A percentile compares a stretch with the other conserved stretches of the same genome.
Conservation (phyloP, 306 rosid species). For the Benincasa hispida region DNA sequence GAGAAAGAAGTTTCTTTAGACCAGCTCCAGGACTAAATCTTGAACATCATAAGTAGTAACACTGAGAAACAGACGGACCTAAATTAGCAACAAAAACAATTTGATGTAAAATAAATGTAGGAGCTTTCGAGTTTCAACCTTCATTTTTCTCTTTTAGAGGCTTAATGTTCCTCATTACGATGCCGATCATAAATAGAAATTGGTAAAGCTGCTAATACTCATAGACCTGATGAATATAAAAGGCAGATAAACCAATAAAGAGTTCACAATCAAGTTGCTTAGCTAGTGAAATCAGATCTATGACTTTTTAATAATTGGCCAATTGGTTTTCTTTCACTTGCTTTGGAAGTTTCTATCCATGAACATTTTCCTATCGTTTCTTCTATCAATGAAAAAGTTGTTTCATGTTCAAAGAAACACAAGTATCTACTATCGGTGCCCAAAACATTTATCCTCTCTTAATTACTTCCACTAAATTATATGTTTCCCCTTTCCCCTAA, state of each 20-base stretch:
- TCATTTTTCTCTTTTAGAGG: neutral
- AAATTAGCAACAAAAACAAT: neutral
- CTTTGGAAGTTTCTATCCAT: no score
- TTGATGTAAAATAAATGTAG: neutral
- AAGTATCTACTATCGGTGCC: neutral
- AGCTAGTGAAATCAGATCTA: no score
- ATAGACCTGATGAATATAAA: neutral
- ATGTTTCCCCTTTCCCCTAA: neutral
- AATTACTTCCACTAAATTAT: neutral
- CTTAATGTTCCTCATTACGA: neutral
- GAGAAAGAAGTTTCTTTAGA: neutral
- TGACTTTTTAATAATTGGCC: neutral
- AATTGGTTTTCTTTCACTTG: neutral
- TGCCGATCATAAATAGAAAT: neutral
- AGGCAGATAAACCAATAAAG: neutral
- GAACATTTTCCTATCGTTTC: no score
- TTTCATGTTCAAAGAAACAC: neutral
- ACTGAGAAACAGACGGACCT: neutral
- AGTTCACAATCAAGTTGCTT: neutral
- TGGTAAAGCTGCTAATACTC: neutral
- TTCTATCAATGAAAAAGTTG: neutral
- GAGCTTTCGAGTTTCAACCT: neutral
- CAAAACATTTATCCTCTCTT: neutral
- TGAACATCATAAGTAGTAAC: neutral
- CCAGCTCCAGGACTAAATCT: constrained; percentile 1